Percentiles rank a stretch among this genome's conserved stretches.
These are phyloP conservation scores for Pontederia paniculata DNA, from an alignment of 176 grass and related monocot species.

Conservation along the genomic window DNA sequence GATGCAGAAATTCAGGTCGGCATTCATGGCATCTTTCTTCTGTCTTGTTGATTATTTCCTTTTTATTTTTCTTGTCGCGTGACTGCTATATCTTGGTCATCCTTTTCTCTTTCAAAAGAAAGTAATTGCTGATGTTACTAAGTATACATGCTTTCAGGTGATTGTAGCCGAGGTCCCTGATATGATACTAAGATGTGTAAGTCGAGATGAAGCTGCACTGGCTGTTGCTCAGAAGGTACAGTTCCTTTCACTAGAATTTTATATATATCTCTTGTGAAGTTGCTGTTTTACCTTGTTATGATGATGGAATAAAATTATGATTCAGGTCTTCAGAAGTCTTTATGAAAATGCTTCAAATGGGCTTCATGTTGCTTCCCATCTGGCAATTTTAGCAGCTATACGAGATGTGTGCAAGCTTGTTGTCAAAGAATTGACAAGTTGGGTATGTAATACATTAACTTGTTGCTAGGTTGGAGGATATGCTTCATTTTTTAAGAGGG, in stretches of 20 bases:
- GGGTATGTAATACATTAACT: conserved; percentile 36
- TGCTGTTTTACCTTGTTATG: conserved; percentile 18
- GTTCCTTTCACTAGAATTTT: conserved; percentile 8
- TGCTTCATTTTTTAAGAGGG: too few species aligned
- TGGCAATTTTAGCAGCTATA: conserved; percentile 63
- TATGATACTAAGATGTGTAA: conserved; percentile 75
- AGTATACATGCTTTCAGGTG: conserved; percentile 38
- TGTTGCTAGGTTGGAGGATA: too few species aligned
- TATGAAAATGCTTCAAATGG: conserved; percentile 74
- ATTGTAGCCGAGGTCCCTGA: conserved; percentile 79
- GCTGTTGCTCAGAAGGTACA: conserved; percentile 75
- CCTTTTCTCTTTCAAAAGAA: background rate
- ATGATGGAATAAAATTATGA: background rate
- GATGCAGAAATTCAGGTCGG: conserved; percentile 82
- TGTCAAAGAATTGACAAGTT: conserved; percentile 77
- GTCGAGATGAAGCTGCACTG: conserved; percentile 73
- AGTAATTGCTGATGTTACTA: background rate
- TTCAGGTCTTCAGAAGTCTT: conserved; percentile 76
- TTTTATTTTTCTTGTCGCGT: conserved; percentile 1
- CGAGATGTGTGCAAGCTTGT: conserved; percentile 80
- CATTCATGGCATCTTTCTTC: background rate
- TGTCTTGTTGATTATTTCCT: background rate
- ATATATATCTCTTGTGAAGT: conserved; percentile 13
- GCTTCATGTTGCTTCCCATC: conserved; percentile 43
- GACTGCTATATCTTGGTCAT: background rate